Evolutionary conservation across 2,329 filamentous ascomycete species (phyloP).

Genomic region (Hawksworthiomyces lignivorus): DNA sequence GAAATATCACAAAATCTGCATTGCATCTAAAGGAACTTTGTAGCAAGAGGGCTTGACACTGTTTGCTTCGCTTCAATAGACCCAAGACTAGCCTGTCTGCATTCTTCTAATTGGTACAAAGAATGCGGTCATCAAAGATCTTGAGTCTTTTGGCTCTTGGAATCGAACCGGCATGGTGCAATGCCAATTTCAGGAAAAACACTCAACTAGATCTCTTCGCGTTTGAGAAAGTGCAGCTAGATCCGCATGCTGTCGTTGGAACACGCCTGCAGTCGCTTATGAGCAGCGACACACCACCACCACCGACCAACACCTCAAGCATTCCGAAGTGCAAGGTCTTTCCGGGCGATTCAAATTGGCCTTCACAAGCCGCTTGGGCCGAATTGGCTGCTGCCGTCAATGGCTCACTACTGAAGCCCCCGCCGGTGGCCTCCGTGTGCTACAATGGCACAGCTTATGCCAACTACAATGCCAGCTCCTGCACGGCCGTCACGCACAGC

Average conservation of each 20-base stretch:
- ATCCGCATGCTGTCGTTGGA: neutral
- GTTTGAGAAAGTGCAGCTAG: constrained; percentile 2
- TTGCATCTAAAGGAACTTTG: too few species aligned
- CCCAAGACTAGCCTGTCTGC: too few species aligned
- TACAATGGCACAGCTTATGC: constrained; percentile 2
- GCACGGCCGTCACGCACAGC: neutral
- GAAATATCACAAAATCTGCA: too few species aligned
- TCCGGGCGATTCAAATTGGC: constrained; percentile 2
- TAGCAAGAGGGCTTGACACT: too few species aligned
- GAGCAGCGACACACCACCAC: neutral
- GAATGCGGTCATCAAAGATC: neutral
- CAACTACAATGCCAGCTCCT: constrained; percentile 3
- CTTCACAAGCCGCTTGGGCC: neutral
- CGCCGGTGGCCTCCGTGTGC: constrained; percentile 5
- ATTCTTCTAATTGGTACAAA: too few species aligned
- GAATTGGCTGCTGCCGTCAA: neutral
- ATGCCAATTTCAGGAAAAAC: too few species aligned
- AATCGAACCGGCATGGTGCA: too few species aligned
- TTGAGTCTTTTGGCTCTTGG: neutral
- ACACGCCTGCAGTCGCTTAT: neutral
- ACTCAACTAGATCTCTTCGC: neutral
- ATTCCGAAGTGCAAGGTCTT: constrained; percentile 6
- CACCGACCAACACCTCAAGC: too few species aligned
- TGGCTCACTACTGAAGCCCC: constrained; percentile 2
- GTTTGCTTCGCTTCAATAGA: too few species aligned